Base-by-base conservation (phyloP, 768 basidiomycete genomes). In the Amanita subjunquillea region DNA sequence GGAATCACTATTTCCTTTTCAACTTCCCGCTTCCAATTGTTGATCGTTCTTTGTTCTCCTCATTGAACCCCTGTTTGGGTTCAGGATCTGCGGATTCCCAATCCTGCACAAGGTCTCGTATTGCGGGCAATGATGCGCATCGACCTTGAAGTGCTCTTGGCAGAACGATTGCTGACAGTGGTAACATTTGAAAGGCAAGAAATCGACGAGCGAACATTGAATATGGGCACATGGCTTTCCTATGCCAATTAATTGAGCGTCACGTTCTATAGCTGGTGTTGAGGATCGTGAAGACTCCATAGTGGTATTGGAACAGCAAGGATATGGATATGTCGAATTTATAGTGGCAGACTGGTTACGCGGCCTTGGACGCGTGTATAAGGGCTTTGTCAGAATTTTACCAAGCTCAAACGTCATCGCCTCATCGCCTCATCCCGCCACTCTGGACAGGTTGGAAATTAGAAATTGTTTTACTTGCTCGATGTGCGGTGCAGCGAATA, bases 101-200 rank as follows among this genome's bases (percentile, higher is more conserved):
- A n/a, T n/a, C n/a, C n/a, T n/a, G n/a, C n/a, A n/a, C n/a, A n/a
- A n/a, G n/a, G n/a, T n/a, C n/a, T n/a, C n/a, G n/a, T 17, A 17
- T 17, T 17, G 17, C 17, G 17, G 64, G 61, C 91, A 90, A 36
- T 66, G 69, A 60, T 92, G 90, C 2, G 73, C 74, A 15, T 75
- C 69, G 10, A 83, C 85, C 55, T 76, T 77, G 69, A 83, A 91
- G 62, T 93, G 90, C 10, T 89, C 85, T 39, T 80, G 79, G 59
- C 91, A 93, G 69, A 82, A 92, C 0, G 74, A 71, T 13, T 73
- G 65, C 12, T 73, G 62, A 64, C 90, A 93, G 60, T 90, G 87
- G 47, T 87, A 83, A 64, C 90, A 93, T 67, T 84, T 86, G 74
- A 91, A 86, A 0, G 90, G 89, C 9, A 92, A 71, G 58, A 91